A percentile compares a stretch with the other conserved stretches of the same genome.
phyloP scores from a whole-genome alignment of 768 basidiomycete species.

The Rhodotorula paludigena region DNA sequence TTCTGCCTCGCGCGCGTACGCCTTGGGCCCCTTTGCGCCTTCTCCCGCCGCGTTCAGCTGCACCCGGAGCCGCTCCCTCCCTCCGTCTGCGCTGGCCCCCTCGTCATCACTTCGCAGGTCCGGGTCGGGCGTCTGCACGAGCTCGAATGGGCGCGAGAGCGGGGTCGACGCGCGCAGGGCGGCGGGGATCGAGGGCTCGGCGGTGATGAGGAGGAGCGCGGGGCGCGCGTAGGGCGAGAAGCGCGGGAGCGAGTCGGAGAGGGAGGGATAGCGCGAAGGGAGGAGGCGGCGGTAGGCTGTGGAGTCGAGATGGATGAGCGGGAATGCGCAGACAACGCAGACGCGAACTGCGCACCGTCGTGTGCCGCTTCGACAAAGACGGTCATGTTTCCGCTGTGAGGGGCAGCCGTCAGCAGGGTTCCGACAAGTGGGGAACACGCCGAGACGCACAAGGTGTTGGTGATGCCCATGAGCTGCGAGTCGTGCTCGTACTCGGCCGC shows the following conservation, averaged over 20 bases:
- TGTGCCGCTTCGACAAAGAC: constrained; percentile 27
- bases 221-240: constrained; percentile 24
- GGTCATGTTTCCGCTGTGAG: constrained; percentile 16
- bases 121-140: constrained; percentile 20
- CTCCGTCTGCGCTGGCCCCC: constrained; percentile 46
- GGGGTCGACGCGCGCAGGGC: neutral
- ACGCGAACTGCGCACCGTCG: neutral
- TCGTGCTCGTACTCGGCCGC: constrained; percentile 30
- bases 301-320: neutral
- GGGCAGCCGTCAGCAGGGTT: neutral
- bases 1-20: neutral
- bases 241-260: neutral
- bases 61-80: constrained; percentile 46
- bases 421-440: too few species aligned
- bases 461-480: constrained; percentile 28
- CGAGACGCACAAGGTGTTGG: constrained; percentile 10
- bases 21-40: constrained; percentile 6
- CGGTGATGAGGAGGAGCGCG: constrained; percentile 27
- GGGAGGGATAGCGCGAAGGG: constrained; percentile 6
- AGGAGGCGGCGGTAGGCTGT: constrained; percentile 27
- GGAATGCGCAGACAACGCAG: neutral
- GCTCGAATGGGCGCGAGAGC: constrained; percentile 7
- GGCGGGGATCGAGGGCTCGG: constrained; percentile 9
- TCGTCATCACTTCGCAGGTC: neutral
- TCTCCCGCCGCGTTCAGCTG: neutral